phyloP scores from a whole-genome alignment of 768 basidiomycete genomes.

The Wakefieldia striispora region DNA sequence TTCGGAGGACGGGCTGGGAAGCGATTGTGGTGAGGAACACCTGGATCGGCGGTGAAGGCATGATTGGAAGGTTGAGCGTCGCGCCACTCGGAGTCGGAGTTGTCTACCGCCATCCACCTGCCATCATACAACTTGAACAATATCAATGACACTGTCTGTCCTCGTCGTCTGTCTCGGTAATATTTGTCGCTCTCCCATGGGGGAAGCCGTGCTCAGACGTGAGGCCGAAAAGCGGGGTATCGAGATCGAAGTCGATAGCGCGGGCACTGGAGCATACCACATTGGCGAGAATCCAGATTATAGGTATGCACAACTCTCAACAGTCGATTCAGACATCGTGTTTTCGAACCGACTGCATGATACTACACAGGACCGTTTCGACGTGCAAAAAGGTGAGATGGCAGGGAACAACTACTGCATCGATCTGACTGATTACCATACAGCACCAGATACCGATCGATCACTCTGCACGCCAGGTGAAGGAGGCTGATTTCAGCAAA shows the following conservation, averaged over 20 bases:
- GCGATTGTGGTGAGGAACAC: slow-evolving; percentile 85
- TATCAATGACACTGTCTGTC: slow-evolving; percentile 45
- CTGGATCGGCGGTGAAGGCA: slow-evolving; percentile 83
- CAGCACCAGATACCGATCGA: slow-evolving; percentile 74
- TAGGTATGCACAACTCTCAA: slow-evolving; percentile 43
- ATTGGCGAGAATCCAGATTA: slow-evolving; percentile 81
- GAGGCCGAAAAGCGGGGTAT: slow-evolving; percentile 65
- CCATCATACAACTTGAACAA: background rate
- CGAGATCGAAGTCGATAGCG: slow-evolving; percentile 74
- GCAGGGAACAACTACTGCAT: background rate
- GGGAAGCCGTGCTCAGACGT: slow-evolving; percentile 79
- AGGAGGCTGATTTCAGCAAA: slow-evolving; percentile 59
- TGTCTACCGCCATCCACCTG: background rate
- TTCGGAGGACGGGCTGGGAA: slow-evolving; percentile 71
- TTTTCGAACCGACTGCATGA: background rate
- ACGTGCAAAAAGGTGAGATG: slow-evolving; percentile 65
- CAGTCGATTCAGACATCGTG: background rate
- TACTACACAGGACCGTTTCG: slow-evolving; percentile 58
- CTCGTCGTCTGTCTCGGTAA: slow-evolving; percentile 82
- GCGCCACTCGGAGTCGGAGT: background rate
- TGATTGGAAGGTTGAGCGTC: slow-evolving; percentile 28
- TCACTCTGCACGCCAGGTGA: slow-evolving; percentile 65
- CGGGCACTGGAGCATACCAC: slow-evolving; percentile 85
- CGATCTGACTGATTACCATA: background rate
- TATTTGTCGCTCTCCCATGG: slow-evolving; percentile 91